Conservation (phyloP, 805 yeast genomes). For the Teunomyces stri region DNA sequence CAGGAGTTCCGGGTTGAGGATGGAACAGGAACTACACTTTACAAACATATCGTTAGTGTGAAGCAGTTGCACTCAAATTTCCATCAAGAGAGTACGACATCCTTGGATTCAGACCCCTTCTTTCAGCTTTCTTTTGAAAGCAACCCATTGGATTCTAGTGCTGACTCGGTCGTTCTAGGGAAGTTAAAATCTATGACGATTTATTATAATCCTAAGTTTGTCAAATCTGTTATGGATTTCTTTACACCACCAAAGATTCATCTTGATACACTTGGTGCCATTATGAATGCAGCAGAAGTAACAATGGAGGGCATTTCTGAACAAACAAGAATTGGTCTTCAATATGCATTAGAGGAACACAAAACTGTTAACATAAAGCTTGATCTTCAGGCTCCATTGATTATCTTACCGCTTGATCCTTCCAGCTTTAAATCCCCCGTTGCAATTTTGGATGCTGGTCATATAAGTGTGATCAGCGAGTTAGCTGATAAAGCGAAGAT, state of each 20-base stretch:
- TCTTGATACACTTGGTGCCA: constrained; percentile 82
- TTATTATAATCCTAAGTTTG: constrained; percentile 80
- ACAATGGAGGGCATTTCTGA: constrained; percentile 88
- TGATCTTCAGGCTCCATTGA: constrained; percentile 91
- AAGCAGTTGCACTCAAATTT: constrained; percentile 51
- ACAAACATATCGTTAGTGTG: constrained; percentile 84
- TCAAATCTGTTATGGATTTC: constrained; percentile 71
- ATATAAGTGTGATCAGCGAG: constrained; percentile 78
- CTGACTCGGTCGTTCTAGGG: constrained; percentile 74
- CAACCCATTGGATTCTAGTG: constrained; percentile 79
- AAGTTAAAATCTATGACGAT: constrained; percentile 85
- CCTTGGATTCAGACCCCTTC: constrained; percentile 53
- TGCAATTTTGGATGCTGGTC: constrained; percentile 93
- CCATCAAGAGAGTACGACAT: constrained; percentile 19
- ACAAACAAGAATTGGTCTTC: constrained; percentile 88
- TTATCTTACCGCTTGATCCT: constrained; percentile 82
- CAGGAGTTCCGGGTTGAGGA: constrained; percentile 85
- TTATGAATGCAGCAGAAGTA: constrained; percentile 92
- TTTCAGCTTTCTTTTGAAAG: constrained; percentile 80
- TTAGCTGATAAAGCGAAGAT: constrained; percentile 68
- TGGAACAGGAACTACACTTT: constrained; percentile 74
- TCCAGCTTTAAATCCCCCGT: constrained; percentile 81
- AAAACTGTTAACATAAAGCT: constrained; percentile 81
- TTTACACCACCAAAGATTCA: constrained; percentile 87
- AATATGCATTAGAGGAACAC: constrained; percentile 92